A percentile compares a stretch with the other conserved stretches of the same genome.
Evolutionary conservation across 2,329 filamentous ascomycete species (phyloP).

Genomic region (Chaetomium olivaceum): DNA sequence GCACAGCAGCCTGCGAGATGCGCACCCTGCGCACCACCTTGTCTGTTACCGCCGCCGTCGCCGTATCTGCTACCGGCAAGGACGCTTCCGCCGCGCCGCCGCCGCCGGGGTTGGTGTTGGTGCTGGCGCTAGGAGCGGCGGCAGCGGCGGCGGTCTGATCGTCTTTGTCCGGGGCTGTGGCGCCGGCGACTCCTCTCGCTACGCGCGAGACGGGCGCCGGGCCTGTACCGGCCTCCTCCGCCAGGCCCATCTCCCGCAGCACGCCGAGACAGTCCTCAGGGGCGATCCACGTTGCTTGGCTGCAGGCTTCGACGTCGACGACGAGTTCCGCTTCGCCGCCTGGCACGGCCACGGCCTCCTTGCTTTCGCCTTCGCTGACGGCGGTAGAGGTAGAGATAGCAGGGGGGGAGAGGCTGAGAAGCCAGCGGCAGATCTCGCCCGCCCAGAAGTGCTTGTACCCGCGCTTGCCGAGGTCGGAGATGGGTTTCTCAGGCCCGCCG

Average conservation of each 20-base stretch:
- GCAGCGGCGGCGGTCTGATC: neutral
- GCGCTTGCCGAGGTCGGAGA: constrained; percentile 79
- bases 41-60: neutral
- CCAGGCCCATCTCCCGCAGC: constrained; percentile 76
- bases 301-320: constrained; percentile 69
- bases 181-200: neutral
- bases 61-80: neutral
- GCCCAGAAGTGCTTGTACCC: constrained; percentile 88
- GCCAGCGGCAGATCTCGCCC: constrained; percentile 74
- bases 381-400: neutral
- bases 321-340: constrained; percentile 45
- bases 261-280: constrained; percentile 79
- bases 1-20: constrained; percentile 57
- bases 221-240: constrained; percentile 57
- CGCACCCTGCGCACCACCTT: constrained; percentile 47
- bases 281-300: constrained; percentile 77
- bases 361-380: too few relatives aligned
- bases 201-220: constrained; percentile 33
- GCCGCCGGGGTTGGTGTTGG: neutral
- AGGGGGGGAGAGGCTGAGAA: constrained; percentile 44
- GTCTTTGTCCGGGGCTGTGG: too few relatives aligned
- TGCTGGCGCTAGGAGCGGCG: neutral
- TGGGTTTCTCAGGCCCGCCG: constrained; percentile 90
- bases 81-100: neutral
- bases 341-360: too few relatives aligned